Evolutionary conservation across 2,329 filamentous ascomycete species (phyloP), one percentile per base, ranked within the genome.

Genomic region (Metarhizium guizhouense): DNA sequence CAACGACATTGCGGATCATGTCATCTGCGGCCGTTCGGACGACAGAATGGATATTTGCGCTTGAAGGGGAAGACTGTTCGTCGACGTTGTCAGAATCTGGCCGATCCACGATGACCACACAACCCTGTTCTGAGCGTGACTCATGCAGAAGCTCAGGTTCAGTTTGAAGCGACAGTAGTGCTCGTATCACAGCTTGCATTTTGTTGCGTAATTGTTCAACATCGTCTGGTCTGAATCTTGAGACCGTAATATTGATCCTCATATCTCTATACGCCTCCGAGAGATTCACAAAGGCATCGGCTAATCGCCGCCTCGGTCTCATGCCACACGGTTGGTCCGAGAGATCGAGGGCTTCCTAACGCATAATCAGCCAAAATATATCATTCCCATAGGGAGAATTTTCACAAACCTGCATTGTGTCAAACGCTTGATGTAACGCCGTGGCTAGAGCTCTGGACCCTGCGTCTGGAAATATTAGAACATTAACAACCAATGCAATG

Each of bases 201-300:
- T 76, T 67, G 60, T 84, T 83, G 54, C 81, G 75, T 34, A 84
- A 67, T 5, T 70, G 67, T 42, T 69, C 66, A 20, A 81, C 70
- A 61, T 83, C 79, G 11, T 70, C 66, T 2, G 80, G 79, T 11
- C 66, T 67, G 56, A 83, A 79, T 1, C 75, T 71, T 1, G 79
- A 81, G 4, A 83, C 66, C 1, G 80, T 79, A n/a, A 82, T 72
- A 54, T 83, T 81, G 53, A 82, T 73, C 13, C 74, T 72, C 57
- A 84, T 73, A 60, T 84, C 81, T 64, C 81, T 73, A 57, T 80
- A 76, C 2, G 76, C 76, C 58, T 80, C 72, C 14, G 81, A 82
- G 54, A 84, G 70, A 56, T 79, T 74, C 57, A 83, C 78, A 56
- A 82, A 82, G 0, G 75, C 73, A 57, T 73, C 74, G 4, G 76